Evolutionary conservation across 257 asterid genomes (phyloP).

Genomic region (Fraxinus pennsylvanica): DNA sequence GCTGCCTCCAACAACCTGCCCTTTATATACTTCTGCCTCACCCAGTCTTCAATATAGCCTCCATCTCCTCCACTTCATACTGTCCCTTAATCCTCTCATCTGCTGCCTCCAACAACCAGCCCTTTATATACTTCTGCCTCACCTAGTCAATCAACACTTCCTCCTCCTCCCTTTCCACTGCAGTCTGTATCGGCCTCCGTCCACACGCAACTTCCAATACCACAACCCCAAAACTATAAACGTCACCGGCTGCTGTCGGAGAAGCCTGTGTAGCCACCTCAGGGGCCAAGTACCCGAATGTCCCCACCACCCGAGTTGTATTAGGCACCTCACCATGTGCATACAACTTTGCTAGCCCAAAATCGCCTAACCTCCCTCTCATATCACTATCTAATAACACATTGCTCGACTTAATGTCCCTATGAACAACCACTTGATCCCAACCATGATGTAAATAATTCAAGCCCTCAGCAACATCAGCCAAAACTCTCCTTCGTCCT

Average conservation of each 20-base stretch:
- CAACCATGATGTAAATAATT: slow-evolving; percentile 76
- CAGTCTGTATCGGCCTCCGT: slow-evolving; percentile 55
- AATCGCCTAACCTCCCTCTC: slow-evolving; percentile 82
- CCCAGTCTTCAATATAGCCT: slow-evolving; percentile 19
- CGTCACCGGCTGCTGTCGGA: slow-evolving; percentile 74
- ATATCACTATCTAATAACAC: slow-evolving; percentile 66
- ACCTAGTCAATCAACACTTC: slow-evolving; percentile 56
- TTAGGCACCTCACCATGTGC: slow-evolving; percentile 74
- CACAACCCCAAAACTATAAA: slow-evolving; percentile 77
- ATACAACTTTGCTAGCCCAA: slow-evolving; percentile 74
- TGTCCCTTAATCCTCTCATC: too few relatives aligned
- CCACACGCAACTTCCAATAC: slow-evolving; percentile 83
- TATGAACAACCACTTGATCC: slow-evolving; percentile 83
- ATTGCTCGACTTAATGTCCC: slow-evolving; percentile 85
- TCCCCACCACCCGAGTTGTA: slow-evolving; percentile 84
- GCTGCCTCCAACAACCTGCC: slow-evolving; percentile 59
- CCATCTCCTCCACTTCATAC: too few relatives aligned
- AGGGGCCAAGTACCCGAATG: slow-evolving; percentile 79
- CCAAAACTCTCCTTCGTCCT: slow-evolving; percentile 56
- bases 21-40: slow-evolving; percentile 10
- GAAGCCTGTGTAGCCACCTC: slow-evolving; percentile 74
- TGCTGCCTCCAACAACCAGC: too few relatives aligned
- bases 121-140: too few relatives aligned
- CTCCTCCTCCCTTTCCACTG: slow-evolving; percentile 58
- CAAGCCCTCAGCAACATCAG: slow-evolving; percentile 78